phyloP scores from a whole-genome alignment of 75 land plant species.

The Pinus albicaulis region DNA sequence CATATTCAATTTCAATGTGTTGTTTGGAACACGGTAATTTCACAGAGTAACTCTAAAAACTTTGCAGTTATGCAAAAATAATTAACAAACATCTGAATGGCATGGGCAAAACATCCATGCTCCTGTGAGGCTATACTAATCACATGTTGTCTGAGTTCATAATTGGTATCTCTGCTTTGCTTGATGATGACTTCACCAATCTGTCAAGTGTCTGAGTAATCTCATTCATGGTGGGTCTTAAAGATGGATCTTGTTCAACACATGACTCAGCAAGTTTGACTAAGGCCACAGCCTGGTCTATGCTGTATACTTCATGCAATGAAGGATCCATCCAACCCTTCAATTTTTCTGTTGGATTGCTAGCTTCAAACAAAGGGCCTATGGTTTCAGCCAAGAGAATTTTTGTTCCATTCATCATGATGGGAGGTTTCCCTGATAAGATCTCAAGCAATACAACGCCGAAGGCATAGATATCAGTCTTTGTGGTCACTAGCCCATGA shows the following conservation, averaged over 20 bases:
- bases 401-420: constrained; percentile 4
- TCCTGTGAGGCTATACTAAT: no score
- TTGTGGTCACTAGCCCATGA: constrained; percentile 60
- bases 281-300: constrained; percentile 24
- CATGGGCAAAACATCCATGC: no score
- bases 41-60: no score
- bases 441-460: constrained; percentile 66
- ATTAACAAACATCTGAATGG: no score
- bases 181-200: no score
- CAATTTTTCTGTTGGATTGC: constrained; percentile 9
- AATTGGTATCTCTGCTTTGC: no score
- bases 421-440: constrained; percentile 47
- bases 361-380: background rate
- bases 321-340: constrained; percentile 28
- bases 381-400: constrained; percentile 5
- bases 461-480: constrained; percentile 68
- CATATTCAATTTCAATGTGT: no score
- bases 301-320: constrained; percentile 16
- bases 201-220: constrained; percentile 1
- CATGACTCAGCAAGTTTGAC: constrained; percentile 34
- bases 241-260: constrained; percentile 24
- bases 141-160: no score
- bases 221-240: constrained; percentile 49
- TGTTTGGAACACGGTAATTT: no score
- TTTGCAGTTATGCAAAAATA: no score